Conservation (phyloP, 73 alveolate species). For the Tetrahymena borealis region DNA sequence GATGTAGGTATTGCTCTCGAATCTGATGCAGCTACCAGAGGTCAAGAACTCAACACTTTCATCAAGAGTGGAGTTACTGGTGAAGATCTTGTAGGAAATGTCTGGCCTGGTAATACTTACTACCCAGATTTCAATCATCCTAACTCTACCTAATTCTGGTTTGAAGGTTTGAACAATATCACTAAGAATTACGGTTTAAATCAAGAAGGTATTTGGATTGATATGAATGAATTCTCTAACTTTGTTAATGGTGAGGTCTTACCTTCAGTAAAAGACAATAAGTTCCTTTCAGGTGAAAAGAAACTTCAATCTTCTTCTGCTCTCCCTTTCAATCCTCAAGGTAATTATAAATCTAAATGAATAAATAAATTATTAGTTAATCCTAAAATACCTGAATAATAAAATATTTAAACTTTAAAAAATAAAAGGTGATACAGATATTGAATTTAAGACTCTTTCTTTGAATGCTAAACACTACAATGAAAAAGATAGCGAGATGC, state of each 20-base stretch:
- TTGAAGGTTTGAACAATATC: slow-evolving; percentile 46
- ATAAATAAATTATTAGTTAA: too few relatives aligned
- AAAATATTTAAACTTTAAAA: not conserved
- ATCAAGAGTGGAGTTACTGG: slow-evolving; percentile 49
- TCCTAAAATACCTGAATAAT: too few relatives aligned
- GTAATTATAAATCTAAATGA: not conserved
- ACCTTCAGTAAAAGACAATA: slow-evolving; percentile 2
- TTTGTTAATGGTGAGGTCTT: slow-evolving; percentile 44
- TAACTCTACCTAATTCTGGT: slow-evolving; percentile 62
- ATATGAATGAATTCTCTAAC: slow-evolving; percentile 75
- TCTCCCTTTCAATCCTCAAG: not conserved
- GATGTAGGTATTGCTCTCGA: slow-evolving; percentile 62
- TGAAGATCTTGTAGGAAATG: slow-evolving; percentile 47
- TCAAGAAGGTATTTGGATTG: slow-evolving; percentile 67
- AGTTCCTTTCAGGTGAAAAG: slow-evolving; percentile 11
- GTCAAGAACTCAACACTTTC: slow-evolving; percentile 48
- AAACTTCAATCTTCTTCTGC: not conserved
- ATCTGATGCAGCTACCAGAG: slow-evolving; percentile 32
- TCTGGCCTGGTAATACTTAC: slow-evolving; percentile 74
- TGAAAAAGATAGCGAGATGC: not conserved
- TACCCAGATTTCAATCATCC: slow-evolving; percentile 78
- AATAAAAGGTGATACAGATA: not conserved
- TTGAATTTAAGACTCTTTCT: not conserved
- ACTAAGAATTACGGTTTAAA: slow-evolving; percentile 45
- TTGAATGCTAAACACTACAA: not conserved